These are phyloP conservation scores for Candida koratica DNA, from an alignment of 805 yeast species.

Conservation along the genomic window DNA sequence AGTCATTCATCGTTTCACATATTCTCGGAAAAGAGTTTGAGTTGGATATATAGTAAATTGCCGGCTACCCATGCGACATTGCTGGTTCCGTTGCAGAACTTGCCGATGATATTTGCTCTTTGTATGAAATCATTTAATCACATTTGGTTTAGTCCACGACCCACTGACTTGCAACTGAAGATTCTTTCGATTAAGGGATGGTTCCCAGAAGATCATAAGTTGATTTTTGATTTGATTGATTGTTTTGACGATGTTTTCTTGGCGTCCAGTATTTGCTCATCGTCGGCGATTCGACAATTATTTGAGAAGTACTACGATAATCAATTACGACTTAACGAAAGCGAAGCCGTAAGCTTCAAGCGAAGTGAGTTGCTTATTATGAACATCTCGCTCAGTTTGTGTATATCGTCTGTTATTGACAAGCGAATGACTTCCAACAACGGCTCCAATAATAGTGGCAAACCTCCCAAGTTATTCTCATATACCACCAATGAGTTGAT, in stretches of 20 bases:
- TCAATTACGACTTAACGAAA: not conserved
- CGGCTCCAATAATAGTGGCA: slow-evolving; percentile 1
- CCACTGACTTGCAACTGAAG: slow-evolving; percentile 9
- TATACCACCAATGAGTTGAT: slow-evolving; percentile 16
- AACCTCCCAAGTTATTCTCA: slow-evolving; percentile 10
- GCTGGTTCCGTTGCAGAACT: slow-evolving; percentile 28
- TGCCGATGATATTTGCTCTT: slow-evolving; percentile 25
- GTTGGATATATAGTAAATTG: slow-evolving; percentile 27
- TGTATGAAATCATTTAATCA: slow-evolving; percentile 14
- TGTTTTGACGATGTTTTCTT: slow-evolving; percentile 22
- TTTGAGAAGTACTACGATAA: slow-evolving; percentile 25
- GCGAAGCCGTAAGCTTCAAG: slow-evolving; percentile 17
- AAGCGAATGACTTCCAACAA: slow-evolving; percentile 6
- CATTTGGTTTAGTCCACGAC: slow-evolving; percentile 13
- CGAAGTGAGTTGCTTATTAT: slow-evolving; percentile 32
- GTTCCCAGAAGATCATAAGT: slow-evolving; percentile 20
- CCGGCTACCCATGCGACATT: slow-evolving; percentile 21
- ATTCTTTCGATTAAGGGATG: slow-evolving; percentile 10
- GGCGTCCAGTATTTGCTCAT: slow-evolving; percentile 20
- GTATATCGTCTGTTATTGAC: slow-evolving; percentile 23
- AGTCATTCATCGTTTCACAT: slow-evolving; percentile 34
- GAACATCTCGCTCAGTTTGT: slow-evolving; percentile 26
- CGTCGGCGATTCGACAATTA: slow-evolving; percentile 16
- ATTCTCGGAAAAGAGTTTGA: slow-evolving; percentile 31
- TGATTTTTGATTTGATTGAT: slow-evolving; percentile 26